These are phyloP conservation scores for Daldinia sp. DNA, from an alignment of 2,329 filamentous ascomycete species.

Conservation along the genomic window DNA sequence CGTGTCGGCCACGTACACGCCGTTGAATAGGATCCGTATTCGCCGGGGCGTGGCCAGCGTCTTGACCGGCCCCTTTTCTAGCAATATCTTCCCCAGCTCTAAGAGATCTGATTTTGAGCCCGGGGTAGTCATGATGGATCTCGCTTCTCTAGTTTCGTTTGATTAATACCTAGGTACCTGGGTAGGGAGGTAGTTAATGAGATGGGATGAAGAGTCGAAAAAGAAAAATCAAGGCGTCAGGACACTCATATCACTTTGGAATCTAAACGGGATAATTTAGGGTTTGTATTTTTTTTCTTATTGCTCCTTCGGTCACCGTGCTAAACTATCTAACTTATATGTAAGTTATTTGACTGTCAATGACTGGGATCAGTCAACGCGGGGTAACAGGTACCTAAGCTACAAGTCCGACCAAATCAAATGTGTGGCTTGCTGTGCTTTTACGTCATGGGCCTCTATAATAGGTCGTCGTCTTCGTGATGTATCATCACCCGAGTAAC, in stretches of 20 bases:
- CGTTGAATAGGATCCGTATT: conserved; percentile 45
- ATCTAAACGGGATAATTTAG: background rate
- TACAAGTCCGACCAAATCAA: background rate
- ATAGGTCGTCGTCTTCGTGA: background rate
- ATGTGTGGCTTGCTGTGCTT: background rate
- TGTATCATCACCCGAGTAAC: background rate
- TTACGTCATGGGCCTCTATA: background rate
- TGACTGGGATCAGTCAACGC: background rate
- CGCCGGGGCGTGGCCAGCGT: conserved; percentile 46
- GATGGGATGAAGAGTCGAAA: background rate
- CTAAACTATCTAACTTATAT: background rate
- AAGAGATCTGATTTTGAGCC: conserved; percentile 32
- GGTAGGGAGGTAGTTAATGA: no score
- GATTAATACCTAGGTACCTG: background rate
- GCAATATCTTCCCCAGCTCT: conserved; percentile 40
- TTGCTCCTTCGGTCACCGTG: background rate
- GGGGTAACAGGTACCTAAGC: conserved; percentile 21
- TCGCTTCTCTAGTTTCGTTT: background rate
- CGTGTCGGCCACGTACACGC: conserved; percentile 47
- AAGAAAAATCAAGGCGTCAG: background rate
- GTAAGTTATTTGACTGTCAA: background rate
- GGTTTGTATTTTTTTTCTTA: background rate
- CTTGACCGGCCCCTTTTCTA: conserved; percentile 44
- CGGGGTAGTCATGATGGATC: conserved; percentile 22
- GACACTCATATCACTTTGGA: background rate